Evolutionary conservation across 768 basidiomycete genomes (phyloP), one percentile per base, ranked within the genome.

Genomic region (Hortiboletus flavorubellus): DNA sequence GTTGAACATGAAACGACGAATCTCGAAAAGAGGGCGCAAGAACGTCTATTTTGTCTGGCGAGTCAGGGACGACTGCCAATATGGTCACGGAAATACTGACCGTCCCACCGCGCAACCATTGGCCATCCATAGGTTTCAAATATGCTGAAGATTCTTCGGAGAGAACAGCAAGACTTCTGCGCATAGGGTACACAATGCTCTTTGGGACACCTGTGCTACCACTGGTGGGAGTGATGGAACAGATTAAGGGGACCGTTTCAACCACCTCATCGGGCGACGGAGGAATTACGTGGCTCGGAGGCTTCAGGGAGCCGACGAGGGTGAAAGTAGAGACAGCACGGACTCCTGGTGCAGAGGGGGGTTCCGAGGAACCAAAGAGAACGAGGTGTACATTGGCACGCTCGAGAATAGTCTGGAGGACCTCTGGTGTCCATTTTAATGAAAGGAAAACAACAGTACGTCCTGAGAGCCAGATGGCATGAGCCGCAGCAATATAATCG

Each of bases 391-490:
- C 63, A 45, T 55, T 26, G 8, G 67, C 54, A 37, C 67, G 67
- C 44, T 53, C 51, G 40, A 68, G 64, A 47, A 68, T 26, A 39
- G 18, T 45, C 11, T 54, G 53, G 26, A 68, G 60, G 39, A 65
- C 65, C 6, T 63, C 63, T 5, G 60, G 55, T 29, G 68, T 54
- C 67, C 68, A 69, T 30, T 61, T 64, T 23, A 46, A 46, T 9
- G 62, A 67, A 38, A 68, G 56, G 44, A 65, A 67, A 38, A 65
- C 63, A 39, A 66, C 67, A 12, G 68, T 61, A 15, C 67, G 67
- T 18, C 67, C 67, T 0, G 68, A 59, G 41, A 69, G 58, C 67
- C 67, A 68, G 59, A 67, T 58, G 16, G 67, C 67, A 51, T 67
- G 67, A 31, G 67, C 61, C 12, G 57, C 65, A 29, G 67, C 68